phyloP scores from a whole-genome alignment of 1,139 yeast genomes.

The Pichia sp. region DNA sequence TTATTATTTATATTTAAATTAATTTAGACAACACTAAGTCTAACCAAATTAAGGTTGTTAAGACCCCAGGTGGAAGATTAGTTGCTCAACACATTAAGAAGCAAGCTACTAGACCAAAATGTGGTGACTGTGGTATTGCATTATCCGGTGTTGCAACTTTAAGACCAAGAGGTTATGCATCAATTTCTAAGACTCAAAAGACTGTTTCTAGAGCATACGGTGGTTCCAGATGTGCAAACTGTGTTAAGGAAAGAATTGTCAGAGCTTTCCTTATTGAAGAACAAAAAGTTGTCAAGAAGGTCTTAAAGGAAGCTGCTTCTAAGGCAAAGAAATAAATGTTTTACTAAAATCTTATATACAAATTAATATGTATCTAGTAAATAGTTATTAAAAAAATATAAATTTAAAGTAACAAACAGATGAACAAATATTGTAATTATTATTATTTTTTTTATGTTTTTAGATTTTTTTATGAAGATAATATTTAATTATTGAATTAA shows the following conservation, averaged over 20 bases:
- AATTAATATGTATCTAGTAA: neutral
- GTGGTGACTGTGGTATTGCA: conserved; percentile 96
- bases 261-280: conserved; percentile 99
- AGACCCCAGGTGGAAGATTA: conserved; percentile 99
- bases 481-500: conserved; percentile 57
- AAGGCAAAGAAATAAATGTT: conserved; percentile 62
- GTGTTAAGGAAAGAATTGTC: conserved; percentile 97
- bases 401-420: neutral
- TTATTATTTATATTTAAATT: conserved; percentile 17
- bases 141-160: conserved; percentile 89
- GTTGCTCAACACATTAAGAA: conserved; percentile 97
- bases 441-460: too few species aligned
- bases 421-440: neutral
- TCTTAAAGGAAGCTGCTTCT: conserved; percentile 88
- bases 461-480: conserved; percentile 25
- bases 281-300: conserved; percentile 99
- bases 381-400: neutral
- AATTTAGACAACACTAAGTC: conserved; percentile 92
- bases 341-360: conserved; percentile 2
- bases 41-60: conserved; percentile 97
- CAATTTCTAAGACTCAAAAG: conserved; percentile 91
- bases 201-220: conserved; percentile 99
- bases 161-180: conserved; percentile 97
- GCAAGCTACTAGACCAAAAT: conserved; percentile 90
- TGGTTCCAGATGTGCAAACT: conserved; percentile 97